Conservation (phyloP, 495 filamentous ascomycete genomes). For the Penicillium alfredii region DNA sequence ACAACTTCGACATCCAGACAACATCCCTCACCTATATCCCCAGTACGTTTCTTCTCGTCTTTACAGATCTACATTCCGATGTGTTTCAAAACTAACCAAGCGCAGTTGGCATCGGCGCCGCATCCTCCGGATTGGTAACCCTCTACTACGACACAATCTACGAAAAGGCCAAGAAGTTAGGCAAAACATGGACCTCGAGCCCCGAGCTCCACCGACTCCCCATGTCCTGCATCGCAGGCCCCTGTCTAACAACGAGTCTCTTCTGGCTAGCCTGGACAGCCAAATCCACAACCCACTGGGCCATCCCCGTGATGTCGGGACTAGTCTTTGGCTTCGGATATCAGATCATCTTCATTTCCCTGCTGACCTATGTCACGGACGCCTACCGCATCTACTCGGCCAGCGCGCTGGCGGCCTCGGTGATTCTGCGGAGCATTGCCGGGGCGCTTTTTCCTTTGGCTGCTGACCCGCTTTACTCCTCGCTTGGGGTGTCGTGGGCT, state of each 20-base stretch:
- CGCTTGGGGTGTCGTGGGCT: conserved; percentile 41
- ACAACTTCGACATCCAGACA: conserved; percentile 29
- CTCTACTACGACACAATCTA: conserved; percentile 52
- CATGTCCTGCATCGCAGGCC: conserved; percentile 59
- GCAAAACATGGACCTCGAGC: conserved; percentile 35
- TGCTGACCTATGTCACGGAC: conserved; percentile 72
- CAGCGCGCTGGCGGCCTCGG: conserved; percentile 60
- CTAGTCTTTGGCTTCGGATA: conserved; percentile 67
- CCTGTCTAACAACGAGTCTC: conserved; percentile 52
- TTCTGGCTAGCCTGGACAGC: conserved; percentile 76
- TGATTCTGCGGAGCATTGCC: conserved; percentile 52
- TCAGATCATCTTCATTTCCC: conserved; percentile 58
- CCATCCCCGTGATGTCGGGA: conserved; percentile 58
- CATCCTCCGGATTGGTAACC: conserved; percentile 33
- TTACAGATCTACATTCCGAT: not conserved
- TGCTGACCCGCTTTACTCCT: conserved; percentile 33
- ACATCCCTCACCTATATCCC: conserved; percentile 42
- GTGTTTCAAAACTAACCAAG: conserved; percentile 6
- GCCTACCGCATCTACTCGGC: conserved; percentile 69
- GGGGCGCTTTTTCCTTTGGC: conserved; percentile 52
- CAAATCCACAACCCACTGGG: conserved; percentile 48
- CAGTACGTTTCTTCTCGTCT: conserved; percentile 20
- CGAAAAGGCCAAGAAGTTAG: conserved; percentile 31
- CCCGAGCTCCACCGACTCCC: conserved; percentile 63
- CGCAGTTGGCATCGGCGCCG: conserved; percentile 35